These are phyloP conservation scores for Populus hybrid DNA, from an alignment of 441 rosid genomes.

Conservation along the genomic window DNA sequence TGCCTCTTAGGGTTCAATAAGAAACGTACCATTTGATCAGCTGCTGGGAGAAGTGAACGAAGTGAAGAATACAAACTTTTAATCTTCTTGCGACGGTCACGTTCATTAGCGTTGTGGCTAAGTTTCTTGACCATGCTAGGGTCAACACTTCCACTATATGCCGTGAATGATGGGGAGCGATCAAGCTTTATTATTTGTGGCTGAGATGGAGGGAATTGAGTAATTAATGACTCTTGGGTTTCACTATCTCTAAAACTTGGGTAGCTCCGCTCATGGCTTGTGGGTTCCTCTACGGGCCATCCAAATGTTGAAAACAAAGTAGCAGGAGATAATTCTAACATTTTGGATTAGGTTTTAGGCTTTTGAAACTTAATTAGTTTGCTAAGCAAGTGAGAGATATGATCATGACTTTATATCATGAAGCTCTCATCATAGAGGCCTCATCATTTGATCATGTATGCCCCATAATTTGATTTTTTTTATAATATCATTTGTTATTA, in stretches of 20 bases:
- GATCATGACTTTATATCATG: slow-evolving; percentile 10
- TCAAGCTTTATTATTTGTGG: slow-evolving; percentile 9
- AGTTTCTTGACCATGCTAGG: slow-evolving; percentile 39
- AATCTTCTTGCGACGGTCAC: slow-evolving; percentile 60
- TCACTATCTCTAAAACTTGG: neutral
- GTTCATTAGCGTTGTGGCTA: slow-evolving; percentile 69
- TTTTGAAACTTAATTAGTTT: too few relatives aligned
- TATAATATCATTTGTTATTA: neutral
- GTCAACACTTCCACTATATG: slow-evolving; percentile 1
- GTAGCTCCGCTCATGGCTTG: slow-evolving; percentile 3
- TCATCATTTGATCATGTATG: neutral
- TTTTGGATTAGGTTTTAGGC: neutral
- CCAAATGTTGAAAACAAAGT: slow-evolving; percentile 13
- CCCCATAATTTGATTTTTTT: too few relatives aligned
- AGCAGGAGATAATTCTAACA: slow-evolving; percentile 30
- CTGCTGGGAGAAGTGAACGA: slow-evolving; percentile 51
- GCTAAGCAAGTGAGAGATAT: neutral
- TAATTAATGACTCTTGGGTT: neutral
- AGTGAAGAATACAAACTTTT: slow-evolving; percentile 54
- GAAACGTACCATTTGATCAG: slow-evolving; percentile 43
- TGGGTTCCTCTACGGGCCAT: slow-evolving; percentile 29
- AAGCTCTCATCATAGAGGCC: neutral
- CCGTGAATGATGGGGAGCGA: slow-evolving; percentile 11
- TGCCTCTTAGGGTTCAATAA: too few relatives aligned
- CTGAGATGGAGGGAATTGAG: slow-evolving; percentile 1